phyloP scores from a whole-genome alignment of 176 grass and related monocot genomes.

The Themeda triandra region DNA sequence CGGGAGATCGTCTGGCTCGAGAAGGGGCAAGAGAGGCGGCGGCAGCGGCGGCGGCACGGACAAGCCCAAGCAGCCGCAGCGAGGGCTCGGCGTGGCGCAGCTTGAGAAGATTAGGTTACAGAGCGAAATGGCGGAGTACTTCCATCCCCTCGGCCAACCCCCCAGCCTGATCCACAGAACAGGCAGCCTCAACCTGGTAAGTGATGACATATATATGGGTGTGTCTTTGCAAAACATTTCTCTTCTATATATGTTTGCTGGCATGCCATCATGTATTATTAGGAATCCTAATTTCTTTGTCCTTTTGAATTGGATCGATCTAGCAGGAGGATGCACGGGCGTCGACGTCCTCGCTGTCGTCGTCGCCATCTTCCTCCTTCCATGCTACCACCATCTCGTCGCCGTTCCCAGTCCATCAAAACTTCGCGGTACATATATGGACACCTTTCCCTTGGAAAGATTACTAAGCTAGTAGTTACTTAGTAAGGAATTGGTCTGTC shows the following conservation, averaged over 20 bases:
- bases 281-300: constrained; percentile 31
- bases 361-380: constrained; percentile 48
- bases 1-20: constrained; percentile 41
- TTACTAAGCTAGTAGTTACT: not conserved
- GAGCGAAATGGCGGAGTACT: constrained; percentile 75
- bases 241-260: not conserved
- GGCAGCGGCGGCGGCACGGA: constrained; percentile 20
- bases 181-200: constrained; percentile 48
- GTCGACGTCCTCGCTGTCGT: constrained; percentile 49
- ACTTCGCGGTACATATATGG: constrained; percentile 38
- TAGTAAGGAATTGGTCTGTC: not conserved
- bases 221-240: not conserved
- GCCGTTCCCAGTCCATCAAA: constrained; percentile 36
- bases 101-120: constrained; percentile 86
- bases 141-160: constrained; percentile 49
- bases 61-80: constrained; percentile 75
- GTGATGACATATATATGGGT: constrained; percentile 16
- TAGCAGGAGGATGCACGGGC: constrained; percentile 54
- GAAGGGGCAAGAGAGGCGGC: constrained; percentile 62
- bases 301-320: constrained; percentile 19
- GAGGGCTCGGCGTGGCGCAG: constrained; percentile 73
- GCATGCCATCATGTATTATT: constrained; percentile 6
- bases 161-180: constrained; percentile 48
- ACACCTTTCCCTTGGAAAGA: not conserved
- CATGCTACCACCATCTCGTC: constrained; percentile 34